Conservation (phyloP, 169 alveolate genomes). For the Plasmodium coatneyi region DNA sequence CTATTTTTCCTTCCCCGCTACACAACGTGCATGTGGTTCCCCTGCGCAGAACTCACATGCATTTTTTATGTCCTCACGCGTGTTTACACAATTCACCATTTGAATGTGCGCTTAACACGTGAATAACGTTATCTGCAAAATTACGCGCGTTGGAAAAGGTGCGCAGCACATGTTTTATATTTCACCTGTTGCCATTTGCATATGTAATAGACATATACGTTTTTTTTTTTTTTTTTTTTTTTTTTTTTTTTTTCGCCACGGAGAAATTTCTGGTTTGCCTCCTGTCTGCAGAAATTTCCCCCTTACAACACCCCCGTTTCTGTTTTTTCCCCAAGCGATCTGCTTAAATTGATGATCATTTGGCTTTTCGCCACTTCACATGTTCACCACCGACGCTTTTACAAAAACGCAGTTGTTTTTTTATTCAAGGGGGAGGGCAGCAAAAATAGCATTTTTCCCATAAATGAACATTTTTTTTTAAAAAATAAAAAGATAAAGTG, state of each 20-base stretch:
- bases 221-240: not conserved
- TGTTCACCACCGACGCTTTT: not conserved
- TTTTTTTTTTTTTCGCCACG: not conserved
- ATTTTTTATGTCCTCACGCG: not conserved
- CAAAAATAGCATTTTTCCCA: not conserved
- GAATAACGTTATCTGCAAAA: not conserved
- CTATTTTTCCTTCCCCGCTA: not conserved
- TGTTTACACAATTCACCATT: not conserved
- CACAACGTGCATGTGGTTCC: not conserved
- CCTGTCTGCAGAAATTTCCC: not conserved
- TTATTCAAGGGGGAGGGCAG: not conserved
- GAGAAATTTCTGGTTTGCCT: not conserved
- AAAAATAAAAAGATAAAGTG: not conserved
- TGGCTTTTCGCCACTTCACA: not conserved
- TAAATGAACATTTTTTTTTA: not conserved
- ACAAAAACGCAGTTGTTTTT: not conserved
- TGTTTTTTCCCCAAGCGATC: not conserved
- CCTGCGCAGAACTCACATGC: not conserved
- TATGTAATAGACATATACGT: not conserved
- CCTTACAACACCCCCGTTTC: not conserved
- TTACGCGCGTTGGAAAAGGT: not conserved
- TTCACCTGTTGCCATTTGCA: not conserved
- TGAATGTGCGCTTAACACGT: not conserved
- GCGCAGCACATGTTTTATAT: not conserved
- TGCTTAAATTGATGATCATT: not conserved